These are phyloP conservation scores for Aureobasidium sp. DNA, from an alignment of 2,329 filamentous ascomycete species.

Conservation along the genomic window DNA sequence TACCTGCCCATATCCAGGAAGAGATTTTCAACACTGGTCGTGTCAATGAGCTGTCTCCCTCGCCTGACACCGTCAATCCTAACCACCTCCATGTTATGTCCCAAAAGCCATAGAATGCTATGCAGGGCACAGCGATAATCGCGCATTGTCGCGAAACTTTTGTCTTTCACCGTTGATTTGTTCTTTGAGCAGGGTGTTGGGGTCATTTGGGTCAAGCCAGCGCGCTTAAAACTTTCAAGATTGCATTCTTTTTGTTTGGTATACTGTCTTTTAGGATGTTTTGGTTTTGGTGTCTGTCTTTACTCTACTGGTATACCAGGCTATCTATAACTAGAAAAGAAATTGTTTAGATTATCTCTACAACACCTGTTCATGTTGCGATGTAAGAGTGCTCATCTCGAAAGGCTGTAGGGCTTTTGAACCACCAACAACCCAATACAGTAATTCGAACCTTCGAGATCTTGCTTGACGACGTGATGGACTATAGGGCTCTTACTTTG, in stretches of 20 bases:
- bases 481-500: background rate
- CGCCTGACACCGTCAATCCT: background rate
- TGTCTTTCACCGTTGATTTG: background rate
- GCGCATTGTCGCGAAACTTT: background rate
- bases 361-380: too few species aligned
- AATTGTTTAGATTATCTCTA: background rate
- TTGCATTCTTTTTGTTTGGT: background rate
- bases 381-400: too few species aligned
- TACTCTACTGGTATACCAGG: background rate
- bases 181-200: background rate
- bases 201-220: background rate
- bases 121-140: background rate
- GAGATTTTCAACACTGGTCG: background rate
- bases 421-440: background rate
- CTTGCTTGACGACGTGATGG: background rate
- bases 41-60: background rate
- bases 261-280: background rate
- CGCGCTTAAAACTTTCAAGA: background rate
- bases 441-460: background rate
- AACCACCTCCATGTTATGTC: background rate
- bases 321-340: background rate
- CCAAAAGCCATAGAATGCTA: background rate
- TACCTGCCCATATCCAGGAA: background rate
- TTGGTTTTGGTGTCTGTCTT: background rate
- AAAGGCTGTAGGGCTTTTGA: too few species aligned